Evolutionary conservation across 1,139 yeast genomes (phyloP).

Genomic region (Taphrina flavorubra): DNA sequence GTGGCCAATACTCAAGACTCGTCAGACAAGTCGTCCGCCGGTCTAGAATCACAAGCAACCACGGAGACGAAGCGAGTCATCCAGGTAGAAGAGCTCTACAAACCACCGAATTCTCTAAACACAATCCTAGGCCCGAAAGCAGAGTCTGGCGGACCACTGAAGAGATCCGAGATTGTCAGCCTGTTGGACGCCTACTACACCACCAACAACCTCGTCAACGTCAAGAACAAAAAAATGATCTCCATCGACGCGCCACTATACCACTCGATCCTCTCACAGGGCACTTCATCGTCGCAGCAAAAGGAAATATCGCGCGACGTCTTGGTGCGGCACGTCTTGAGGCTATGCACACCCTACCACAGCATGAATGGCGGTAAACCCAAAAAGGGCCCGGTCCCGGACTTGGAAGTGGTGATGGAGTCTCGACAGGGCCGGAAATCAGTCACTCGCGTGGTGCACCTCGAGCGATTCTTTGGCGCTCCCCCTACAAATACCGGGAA

Average conservation of each 20-base stretch:
- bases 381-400: slow-evolving; percentile 23
- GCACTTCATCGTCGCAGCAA: not conserved
- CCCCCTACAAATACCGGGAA: not conserved
- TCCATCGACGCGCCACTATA: slow-evolving; percentile 17
- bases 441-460: slow-evolving; percentile 13
- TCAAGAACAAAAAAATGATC: slow-evolving; percentile 16
- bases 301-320: slow-evolving; percentile 16
- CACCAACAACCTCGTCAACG: slow-evolving; percentile 2
- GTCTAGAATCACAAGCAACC: not conserved
- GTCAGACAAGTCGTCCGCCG: not conserved
- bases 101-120: not conserved
- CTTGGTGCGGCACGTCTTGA: not conserved
- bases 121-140: not conserved
- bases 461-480: slow-evolving; percentile 17
- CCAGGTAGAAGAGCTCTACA: slow-evolving; percentile 17
- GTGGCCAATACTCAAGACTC: not conserved
- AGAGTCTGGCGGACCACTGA: not conserved
- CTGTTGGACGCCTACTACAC: slow-evolving; percentile 5
- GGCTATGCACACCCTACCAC: not conserved
- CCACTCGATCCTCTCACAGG: not conserved
- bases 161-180: not conserved
- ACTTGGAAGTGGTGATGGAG: slow-evolving; percentile 9
- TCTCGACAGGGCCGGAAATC: slow-evolving; percentile 9
- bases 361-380: slow-evolving; percentile 12
- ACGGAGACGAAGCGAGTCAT: not conserved